Percentiles rank a stretch among this genome's conserved stretches.
These are phyloP conservation scores for Solanum okadae DNA, from an alignment of 257 asterid genomes.

Conservation along the genomic window DNA sequence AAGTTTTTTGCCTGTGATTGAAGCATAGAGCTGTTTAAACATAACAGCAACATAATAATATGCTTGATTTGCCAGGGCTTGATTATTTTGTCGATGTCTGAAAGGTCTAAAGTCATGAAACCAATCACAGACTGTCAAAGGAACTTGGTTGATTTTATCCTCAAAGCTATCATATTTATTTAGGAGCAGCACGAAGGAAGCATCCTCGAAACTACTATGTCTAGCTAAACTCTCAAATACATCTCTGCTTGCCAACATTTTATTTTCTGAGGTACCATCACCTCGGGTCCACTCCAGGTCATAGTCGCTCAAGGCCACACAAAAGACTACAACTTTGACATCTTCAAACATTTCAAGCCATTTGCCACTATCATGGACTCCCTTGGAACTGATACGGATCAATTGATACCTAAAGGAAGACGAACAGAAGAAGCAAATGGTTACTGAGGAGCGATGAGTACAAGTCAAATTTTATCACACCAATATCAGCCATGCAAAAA, in stretches of 20 bases:
- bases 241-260: conserved; percentile 44
- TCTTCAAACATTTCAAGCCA: conserved; percentile 59
- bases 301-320: conserved; percentile 49
- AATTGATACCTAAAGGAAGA: conserved; percentile 42
- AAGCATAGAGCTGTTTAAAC: conserved; percentile 45
- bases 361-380: conserved; percentile 31
- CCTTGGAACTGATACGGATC: conserved; percentile 35
- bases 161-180: conserved; percentile 49
- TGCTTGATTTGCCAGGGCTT: conserved; percentile 45
- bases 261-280: conserved; percentile 28
- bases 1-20: conserved; percentile 53
- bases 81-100: conserved; percentile 21
- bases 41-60: conserved; percentile 46
- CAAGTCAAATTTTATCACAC: neutral
- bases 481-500: neutral
- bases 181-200: conserved; percentile 47
- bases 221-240: conserved; percentile 28
- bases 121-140: conserved; percentile 59
- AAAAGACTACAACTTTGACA: conserved; percentile 27
- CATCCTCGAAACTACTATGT: conserved; percentile 30
- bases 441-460: neutral
- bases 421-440: neutral
- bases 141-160: conserved; percentile 43
- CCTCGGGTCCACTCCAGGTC: conserved; percentile 21
- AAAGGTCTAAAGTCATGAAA: conserved; percentile 56